Evolutionary conservation across 2,329 filamentous ascomycete genomes (phyloP).

Genomic region (Botrytis tulipae): DNA sequence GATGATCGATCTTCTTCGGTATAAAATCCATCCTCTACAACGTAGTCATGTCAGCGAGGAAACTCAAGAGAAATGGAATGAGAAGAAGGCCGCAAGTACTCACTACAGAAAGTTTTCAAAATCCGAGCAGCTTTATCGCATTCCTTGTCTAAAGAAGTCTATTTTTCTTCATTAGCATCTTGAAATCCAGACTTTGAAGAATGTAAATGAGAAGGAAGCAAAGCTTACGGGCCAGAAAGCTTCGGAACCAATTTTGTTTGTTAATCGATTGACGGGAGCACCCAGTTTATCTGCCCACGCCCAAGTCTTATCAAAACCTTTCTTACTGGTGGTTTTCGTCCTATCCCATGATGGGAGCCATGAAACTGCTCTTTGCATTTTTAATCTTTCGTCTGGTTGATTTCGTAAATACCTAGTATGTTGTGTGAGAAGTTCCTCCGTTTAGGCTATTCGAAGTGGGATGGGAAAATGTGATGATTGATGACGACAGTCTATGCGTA

Average conservation of each 20-base stretch:
- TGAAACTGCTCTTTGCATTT: constrained; percentile 39
- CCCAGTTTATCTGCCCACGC: constrained; percentile 64
- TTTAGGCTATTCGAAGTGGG: constrained; percentile 20
- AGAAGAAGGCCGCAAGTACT: constrained; percentile 39
- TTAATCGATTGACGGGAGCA: constrained; percentile 74
- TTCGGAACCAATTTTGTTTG: constrained; percentile 77
- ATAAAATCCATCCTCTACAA: constrained; percentile 65
- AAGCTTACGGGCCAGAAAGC: constrained; percentile 67
- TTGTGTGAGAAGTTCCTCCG: constrained; percentile 16
- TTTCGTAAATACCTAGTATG: constrained; percentile 25
- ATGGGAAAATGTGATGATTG: constrained; percentile 1
- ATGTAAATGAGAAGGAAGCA: not conserved
- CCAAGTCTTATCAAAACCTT: constrained; percentile 74
- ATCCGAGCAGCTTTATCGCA: constrained; percentile 89
- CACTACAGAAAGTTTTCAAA: constrained; percentile 85
- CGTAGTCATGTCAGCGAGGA: constrained; percentile 14
- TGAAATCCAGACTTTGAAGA: not conserved
- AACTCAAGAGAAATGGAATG: constrained; percentile 11
- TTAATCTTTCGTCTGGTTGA: constrained; percentile 29
- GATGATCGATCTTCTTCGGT: constrained; percentile 46
- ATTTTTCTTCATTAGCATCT: not conserved
- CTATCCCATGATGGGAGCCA: constrained; percentile 49
- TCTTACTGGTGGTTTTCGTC: constrained; percentile 56
- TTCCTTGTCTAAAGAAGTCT: constrained; percentile 75
- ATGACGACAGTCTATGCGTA: constrained; percentile 16